phyloP scores from a whole-genome alignment of 192 early-diverging fungal species.

The Coemansia sp. region DNA sequence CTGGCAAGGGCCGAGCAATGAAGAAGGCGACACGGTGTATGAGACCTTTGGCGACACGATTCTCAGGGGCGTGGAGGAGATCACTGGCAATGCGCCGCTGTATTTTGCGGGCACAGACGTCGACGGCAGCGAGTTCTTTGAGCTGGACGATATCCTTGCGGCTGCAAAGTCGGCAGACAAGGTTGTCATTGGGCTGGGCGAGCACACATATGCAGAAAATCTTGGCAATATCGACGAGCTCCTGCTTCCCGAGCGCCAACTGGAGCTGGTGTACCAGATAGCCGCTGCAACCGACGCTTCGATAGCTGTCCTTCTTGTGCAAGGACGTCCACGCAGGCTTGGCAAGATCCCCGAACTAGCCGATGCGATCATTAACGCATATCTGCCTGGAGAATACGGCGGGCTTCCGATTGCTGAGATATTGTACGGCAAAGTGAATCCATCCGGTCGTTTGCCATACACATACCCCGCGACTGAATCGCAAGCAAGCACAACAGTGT shows the following conservation, averaged over 20 bases:
- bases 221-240: conserved; percentile 60
- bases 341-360: conserved; percentile 42
- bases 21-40: no score
- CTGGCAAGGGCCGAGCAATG: no score
- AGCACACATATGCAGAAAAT: conserved; percentile 63
- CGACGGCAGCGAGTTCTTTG: conserved; percentile 51
- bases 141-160: conserved; percentile 40
- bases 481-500: conserved; percentile 42
- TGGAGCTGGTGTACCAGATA: conserved; percentile 41
- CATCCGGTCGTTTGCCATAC: conserved; percentile 62
- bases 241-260: conserved; percentile 50
- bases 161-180: conserved; percentile 55
- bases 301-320: conserved; percentile 58
- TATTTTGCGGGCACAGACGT: conserved; percentile 53
- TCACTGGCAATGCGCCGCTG: no score
- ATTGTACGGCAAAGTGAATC: conserved; percentile 60
- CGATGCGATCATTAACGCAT: conserved; percentile 60
- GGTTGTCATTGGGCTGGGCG: conserved; percentile 60
- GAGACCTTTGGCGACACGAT: no score
- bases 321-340: conserved; percentile 62
- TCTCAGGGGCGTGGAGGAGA: no score
- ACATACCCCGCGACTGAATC: conserved; percentile 61
- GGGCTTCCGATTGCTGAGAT: conserved; percentile 63
- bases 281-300: conserved; percentile 35
- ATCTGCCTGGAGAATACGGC: conserved; percentile 66